Conservation (phyloP, 2,329 filamentous ascomycete species). For the Metarhizium rileyi region DNA sequence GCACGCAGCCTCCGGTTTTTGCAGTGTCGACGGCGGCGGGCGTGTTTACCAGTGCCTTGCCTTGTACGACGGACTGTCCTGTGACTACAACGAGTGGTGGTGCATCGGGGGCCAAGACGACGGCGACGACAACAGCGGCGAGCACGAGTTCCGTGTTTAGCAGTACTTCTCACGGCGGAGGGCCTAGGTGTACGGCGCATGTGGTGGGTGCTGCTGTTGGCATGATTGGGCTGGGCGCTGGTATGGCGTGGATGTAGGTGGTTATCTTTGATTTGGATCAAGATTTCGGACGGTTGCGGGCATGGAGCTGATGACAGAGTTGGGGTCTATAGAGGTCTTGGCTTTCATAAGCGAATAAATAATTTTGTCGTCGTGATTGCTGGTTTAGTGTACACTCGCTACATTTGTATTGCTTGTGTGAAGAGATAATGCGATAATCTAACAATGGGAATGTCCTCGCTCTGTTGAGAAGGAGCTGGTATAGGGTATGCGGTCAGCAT, state of each 20-base stretch:
- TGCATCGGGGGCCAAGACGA: slow-evolving; percentile 8
- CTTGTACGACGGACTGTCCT: slow-evolving; percentile 31
- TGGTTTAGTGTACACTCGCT: no score
- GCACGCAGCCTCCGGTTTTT: slow-evolving; percentile 42
- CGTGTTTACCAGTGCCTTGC: slow-evolving; percentile 33
- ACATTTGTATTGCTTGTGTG: no score
- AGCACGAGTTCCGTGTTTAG: slow-evolving; percentile 10
- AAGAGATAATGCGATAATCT: no score
- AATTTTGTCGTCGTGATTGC: no score
- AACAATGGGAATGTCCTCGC: no score
- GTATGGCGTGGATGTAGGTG: slow-evolving; percentile 14
- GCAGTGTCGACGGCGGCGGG: slow-evolving; percentile 35
- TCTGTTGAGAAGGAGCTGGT: no score
- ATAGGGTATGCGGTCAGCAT: no score
- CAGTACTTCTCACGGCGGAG: slow-evolving; percentile 15
- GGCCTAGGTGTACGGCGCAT: slow-evolving; percentile 16
- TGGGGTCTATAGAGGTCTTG: no score
- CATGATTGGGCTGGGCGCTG: slow-evolving; percentile 19
- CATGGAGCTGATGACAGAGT: neutral
- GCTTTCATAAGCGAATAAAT: no score
- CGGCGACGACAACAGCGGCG: slow-evolving; percentile 11
- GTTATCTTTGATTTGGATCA: slow-evolving; percentile 9
- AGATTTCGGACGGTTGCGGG: no score
- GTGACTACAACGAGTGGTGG: slow-evolving; percentile 17
- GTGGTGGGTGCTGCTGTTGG: slow-evolving; percentile 20